A percentile compares a stretch with the other conserved stretches of the same genome.
These are phyloP conservation scores for Ambrosia trifida DNA, from an alignment of 129 eudicot genomes.

Conservation along the genomic window DNA sequence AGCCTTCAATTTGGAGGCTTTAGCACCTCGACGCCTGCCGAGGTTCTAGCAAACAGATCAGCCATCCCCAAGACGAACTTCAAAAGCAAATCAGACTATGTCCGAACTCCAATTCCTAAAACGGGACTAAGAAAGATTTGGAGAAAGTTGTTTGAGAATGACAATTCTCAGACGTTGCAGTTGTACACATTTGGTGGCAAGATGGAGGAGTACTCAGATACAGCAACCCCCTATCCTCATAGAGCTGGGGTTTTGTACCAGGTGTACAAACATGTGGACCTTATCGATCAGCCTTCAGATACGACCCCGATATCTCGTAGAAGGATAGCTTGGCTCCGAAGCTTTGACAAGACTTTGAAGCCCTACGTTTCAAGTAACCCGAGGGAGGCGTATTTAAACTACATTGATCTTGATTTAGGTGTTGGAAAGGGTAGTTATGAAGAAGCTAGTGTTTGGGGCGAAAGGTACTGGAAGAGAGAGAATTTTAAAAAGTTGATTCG, in stretches of 20 bases:
- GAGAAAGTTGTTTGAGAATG: constrained; percentile 17
- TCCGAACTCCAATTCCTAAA: not conserved
- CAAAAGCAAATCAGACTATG: constrained; percentile 25
- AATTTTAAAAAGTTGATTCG: constrained; percentile 32
- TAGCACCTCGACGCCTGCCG: not conserved
- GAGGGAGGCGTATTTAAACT: constrained; percentile 29
- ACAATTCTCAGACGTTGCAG: not conserved
- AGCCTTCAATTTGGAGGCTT: not conserved
- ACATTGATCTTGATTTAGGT: constrained; percentile 38
- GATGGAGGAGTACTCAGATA: constrained; percentile 19
- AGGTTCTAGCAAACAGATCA: not conserved
- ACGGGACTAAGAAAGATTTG: not conserved
- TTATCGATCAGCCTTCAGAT: not conserved
- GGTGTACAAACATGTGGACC: not conserved
- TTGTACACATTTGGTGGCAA: constrained; percentile 24
- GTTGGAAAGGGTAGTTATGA: not conserved
- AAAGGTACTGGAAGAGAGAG: constrained; percentile 13
- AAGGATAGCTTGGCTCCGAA: constrained; percentile 17
- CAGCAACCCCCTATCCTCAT: not conserved
- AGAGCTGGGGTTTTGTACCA: not conserved
- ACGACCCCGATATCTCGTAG: not conserved
- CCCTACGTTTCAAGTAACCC: constrained; percentile 34
- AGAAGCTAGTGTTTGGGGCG: constrained; percentile 1
- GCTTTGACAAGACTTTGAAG: constrained; percentile 4
- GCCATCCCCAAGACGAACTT: not conserved